Base-by-base conservation (phyloP, 2,329 filamentous ascomycete species). In the Colletotrichum godetiae region DNA sequence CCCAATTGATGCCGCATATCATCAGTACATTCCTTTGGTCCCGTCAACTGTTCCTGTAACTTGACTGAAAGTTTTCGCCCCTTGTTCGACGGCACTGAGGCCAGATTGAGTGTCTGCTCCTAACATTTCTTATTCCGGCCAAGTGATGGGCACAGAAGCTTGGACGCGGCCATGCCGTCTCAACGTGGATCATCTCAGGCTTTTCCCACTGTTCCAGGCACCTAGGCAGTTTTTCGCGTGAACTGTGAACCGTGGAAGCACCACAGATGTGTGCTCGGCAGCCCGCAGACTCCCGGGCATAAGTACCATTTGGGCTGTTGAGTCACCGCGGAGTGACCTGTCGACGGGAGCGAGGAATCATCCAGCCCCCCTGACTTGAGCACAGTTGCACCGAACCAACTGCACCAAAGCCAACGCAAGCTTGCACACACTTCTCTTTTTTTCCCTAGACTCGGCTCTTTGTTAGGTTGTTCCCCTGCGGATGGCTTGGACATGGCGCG, bases 21-120 rank as follows among this genome's bases (percentile, higher is more conserved):
- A 67, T 19, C 10, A 67, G 46, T 29, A 55, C n/a, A 24, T n/a
- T 27, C 33, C 33, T 19, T 46, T 22, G 42, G 31, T 35, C 24
- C 5, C 46, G 8, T 24, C 33, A 27, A 24, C 53, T 11, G 19
- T 22, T 19, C 22, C 55, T 10, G 13, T 11, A 19, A 27, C 46
- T 65, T 46, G 27, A 13, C 22, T 15, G 33, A 35, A 27, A 29
- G 15, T 19, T 33, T 62, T 68, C n/a, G 62, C 37, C 58, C 31
- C 56, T 24, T 11, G 49, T 63, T 37, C 35, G 19, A 63, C 57
- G 13, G 19, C 22, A 24, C 53, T 33, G n/a, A 53, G 52, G 42
- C 49, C 57, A 49, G 35, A 27, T 55, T 19, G 76, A 64, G 69
- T 77, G 76, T 76, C 64, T 62, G 55, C 58, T 58, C 37, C 22